Evolutionary conservation across 2,329 filamentous ascomycete species (phyloP).

Genomic region (Cyphellophora europaea): DNA sequence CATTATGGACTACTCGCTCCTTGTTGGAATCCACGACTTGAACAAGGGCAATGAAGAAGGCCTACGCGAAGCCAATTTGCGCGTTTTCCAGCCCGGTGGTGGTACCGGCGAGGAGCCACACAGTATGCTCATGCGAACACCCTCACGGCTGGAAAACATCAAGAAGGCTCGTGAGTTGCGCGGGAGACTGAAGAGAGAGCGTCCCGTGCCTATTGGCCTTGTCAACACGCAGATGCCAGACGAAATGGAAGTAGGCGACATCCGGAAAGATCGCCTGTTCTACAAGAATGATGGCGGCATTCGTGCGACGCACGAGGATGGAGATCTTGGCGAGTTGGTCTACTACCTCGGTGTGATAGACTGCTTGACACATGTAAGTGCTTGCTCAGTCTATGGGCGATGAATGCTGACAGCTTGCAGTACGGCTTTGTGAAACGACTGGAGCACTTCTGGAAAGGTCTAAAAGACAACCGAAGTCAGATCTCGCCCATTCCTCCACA

Average conservation of each 20-base stretch:
- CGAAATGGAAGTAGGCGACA: constrained; percentile 59
- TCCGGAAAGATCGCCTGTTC: constrained; percentile 70
- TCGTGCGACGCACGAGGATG: constrained; percentile 83
- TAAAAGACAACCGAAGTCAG: constrained; percentile 71
- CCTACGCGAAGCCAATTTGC: constrained; percentile 75
- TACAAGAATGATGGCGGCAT: constrained; percentile 92
- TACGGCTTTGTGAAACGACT: constrained; percentile 91
- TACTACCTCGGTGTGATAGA: constrained; percentile 99
- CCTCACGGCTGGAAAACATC: constrained; percentile 84
- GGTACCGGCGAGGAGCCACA: constrained; percentile 38
- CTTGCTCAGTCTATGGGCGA: neutral
- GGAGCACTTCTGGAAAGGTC: constrained; percentile 94
- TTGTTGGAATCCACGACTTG: constrained; percentile 89
- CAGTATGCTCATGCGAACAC: constrained; percentile 67
- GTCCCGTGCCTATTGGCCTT: constrained; percentile 85
- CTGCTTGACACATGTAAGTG: constrained; percentile 86
- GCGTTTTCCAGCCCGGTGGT: constrained; percentile 87
- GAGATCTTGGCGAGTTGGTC: constrained; percentile 75
- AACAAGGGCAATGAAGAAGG: constrained; percentile 92
- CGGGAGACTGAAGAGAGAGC: constrained; percentile 85
- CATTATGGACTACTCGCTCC: constrained; percentile 97
- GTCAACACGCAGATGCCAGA: constrained; percentile 80
- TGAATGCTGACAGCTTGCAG: constrained; percentile 42
- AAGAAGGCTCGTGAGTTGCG: constrained; percentile 84
- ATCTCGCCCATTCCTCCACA: constrained; percentile 89